A percentile compares a stretch with the other conserved stretches of the same genome.
Conservation (phyloP, 495 filamentous ascomycete genomes). For the Penicillium antarcticum region DNA sequence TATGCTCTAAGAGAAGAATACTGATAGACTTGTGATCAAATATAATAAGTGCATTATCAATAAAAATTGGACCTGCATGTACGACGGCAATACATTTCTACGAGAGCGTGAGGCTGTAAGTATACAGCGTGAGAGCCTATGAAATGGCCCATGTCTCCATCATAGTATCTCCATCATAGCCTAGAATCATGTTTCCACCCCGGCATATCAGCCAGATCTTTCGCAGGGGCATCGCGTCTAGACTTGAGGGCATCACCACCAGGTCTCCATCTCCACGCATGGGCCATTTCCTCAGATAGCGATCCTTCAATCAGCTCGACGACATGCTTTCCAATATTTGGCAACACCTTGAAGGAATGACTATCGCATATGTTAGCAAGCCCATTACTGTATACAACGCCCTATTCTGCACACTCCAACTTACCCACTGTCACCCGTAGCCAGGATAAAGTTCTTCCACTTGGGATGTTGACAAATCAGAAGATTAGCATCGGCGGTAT, state of each 20-base stretch:
- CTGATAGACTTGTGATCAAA: too few relatives aligned
- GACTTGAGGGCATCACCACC: slow-evolving; percentile 18
- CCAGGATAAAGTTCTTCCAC: slow-evolving; percentile 20
- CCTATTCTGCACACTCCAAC: not conserved
- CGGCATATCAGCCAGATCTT: slow-evolving; percentile 20
- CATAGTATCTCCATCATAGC: slow-evolving; percentile 4
- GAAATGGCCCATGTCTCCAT: too few relatives aligned
- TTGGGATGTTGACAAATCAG: slow-evolving; percentile 38
- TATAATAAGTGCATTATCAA: too few relatives aligned
- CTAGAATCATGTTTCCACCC: slow-evolving; percentile 19
- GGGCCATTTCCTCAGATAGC: slow-evolving; percentile 8
- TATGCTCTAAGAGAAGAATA: too few relatives aligned
- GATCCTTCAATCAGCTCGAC: slow-evolving; percentile 15
- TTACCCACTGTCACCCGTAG: slow-evolving; percentile 20
- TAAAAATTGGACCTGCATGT: too few relatives aligned
- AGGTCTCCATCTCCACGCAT: slow-evolving; percentile 19
- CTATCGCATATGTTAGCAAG: slow-evolving; percentile 1
- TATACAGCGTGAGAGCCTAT: too few relatives aligned
- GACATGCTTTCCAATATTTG: slow-evolving; percentile 19
- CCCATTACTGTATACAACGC: not conserved
- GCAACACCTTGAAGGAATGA: slow-evolving; percentile 16
- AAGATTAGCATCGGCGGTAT: slow-evolving; percentile 45
- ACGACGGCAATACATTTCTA: too few relatives aligned
- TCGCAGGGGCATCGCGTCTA: slow-evolving; percentile 12
- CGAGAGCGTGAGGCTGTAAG: too few relatives aligned